Percentiles rank a stretch among this genome's conserved stretches.
Evolutionary conservation across 345 rosid species (phyloP).

Genomic region (Eucalyptus sp.): DNA sequence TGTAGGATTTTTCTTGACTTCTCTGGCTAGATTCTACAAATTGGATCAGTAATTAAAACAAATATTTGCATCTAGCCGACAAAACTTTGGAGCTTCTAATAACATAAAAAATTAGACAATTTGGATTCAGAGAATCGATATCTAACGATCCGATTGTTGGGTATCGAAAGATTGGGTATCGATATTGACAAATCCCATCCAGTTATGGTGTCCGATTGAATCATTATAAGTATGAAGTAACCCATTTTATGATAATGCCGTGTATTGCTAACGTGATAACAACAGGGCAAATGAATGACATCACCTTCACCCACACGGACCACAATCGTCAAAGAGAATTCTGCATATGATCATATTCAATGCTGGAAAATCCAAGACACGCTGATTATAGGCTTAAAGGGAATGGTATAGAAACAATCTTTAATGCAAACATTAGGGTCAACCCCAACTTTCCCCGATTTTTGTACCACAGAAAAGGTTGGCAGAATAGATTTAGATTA

Average conservation of each 20-base stretch:
- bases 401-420: not conserved
- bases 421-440: not conserved
- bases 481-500: not conserved
- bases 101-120: not conserved
- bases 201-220: not conserved
- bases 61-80: not conserved
- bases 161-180: no score
- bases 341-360: not conserved
- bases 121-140: not conserved
- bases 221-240: no score
- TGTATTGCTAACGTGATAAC: not conserved
- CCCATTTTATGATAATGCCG: not conserved
- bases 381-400: not conserved
- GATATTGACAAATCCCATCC: not conserved
- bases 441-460: not conserved
- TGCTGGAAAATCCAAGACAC: not conserved
- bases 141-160: no score
- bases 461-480: not conserved
- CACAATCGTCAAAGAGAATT: not conserved
- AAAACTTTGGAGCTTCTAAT: not conserved
- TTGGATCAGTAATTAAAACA: no score
- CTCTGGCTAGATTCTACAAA: no score
- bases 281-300: not conserved
- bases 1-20: no score
- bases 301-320: not conserved